Conservation (phyloP, 75 land plant species). For the Azolla pinnata region DNA sequence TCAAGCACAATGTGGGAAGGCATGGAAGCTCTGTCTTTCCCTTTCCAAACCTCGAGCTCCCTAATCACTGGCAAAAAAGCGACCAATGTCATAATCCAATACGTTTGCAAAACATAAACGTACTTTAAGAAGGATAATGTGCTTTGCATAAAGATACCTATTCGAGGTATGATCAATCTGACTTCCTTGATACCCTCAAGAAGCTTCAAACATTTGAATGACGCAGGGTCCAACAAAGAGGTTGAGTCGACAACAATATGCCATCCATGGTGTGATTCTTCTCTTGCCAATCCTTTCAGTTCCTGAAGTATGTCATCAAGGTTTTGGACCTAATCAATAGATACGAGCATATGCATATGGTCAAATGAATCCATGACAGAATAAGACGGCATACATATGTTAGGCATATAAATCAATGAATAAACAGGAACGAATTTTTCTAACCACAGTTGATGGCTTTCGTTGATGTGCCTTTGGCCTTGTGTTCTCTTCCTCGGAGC, state of each 20-base stretch:
- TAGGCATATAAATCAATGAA: too few species aligned
- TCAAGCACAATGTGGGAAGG: conserved; percentile 25
- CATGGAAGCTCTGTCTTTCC: neutral
- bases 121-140: neutral
- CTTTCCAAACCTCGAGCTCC: neutral
- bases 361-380: neutral
- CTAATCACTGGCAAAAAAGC: conserved; percentile 2
- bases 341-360: neutral
- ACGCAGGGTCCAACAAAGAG: conserved; percentile 47
- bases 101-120: neutral
- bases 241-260: conserved; percentile 56
- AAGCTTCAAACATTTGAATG: conserved; percentile 56
- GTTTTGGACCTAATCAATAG: conserved; percentile 1
- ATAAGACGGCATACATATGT: too few species aligned
- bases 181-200: conserved; percentile 75
- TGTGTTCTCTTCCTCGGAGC: neutral
- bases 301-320: neutral
- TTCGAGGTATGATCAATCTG: conserved; percentile 55
- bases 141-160: conserved; percentile 36
- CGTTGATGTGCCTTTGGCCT: too few species aligned
- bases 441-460: conserved; percentile 1
- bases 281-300: neutral
- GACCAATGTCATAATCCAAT: neutral
- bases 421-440: too few species aligned
- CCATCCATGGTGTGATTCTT: conserved; percentile 36